Evolutionary conservation across 2,329 filamentous ascomycete genomes (phyloP).

Genomic region (Calonectria hawksworthii): DNA sequence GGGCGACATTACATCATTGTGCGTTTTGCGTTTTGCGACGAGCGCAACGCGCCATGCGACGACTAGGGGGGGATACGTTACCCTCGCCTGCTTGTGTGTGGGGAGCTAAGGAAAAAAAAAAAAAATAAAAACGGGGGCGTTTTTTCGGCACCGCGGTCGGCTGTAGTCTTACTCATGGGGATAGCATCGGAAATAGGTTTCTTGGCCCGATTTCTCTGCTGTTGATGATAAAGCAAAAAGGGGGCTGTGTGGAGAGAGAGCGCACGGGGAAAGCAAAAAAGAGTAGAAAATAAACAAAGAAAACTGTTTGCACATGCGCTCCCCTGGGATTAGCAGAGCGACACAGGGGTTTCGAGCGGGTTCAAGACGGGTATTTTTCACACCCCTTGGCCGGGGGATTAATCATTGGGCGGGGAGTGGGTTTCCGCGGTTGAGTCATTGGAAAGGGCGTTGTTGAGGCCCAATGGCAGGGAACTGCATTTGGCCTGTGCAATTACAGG

Average conservation of each 20-base stretch:
- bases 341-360: not conserved
- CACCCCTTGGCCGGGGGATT: not conserved
- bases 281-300: not conserved
- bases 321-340: not conserved
- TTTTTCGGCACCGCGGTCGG: not conserved
- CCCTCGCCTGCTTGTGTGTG: not conserved
- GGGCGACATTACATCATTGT: slow-evolving; percentile 5
- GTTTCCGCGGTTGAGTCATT: not conserved
- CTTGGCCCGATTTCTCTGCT: not conserved
- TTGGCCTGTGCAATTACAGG: not conserved
- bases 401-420: not conserved
- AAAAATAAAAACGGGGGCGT: not conserved
- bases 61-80: not conserved
- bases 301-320: too few species aligned
- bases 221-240: slow-evolving; percentile 10
- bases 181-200: not conserved
- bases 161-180: not conserved
- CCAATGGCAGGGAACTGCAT: not conserved
- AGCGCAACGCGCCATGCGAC: not conserved
- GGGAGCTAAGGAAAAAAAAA: not conserved
- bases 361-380: slow-evolving; percentile 1
- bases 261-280: not conserved
- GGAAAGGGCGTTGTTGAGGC: not conserved
- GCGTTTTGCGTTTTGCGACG: not conserved
- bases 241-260: not conserved